Percentiles rank a stretch among this genome's conserved stretches.
These are phyloP conservation scores for Desmodesmus armatus DNA, from an alignment of 139 green algal species.

Conservation along the genomic window DNA sequence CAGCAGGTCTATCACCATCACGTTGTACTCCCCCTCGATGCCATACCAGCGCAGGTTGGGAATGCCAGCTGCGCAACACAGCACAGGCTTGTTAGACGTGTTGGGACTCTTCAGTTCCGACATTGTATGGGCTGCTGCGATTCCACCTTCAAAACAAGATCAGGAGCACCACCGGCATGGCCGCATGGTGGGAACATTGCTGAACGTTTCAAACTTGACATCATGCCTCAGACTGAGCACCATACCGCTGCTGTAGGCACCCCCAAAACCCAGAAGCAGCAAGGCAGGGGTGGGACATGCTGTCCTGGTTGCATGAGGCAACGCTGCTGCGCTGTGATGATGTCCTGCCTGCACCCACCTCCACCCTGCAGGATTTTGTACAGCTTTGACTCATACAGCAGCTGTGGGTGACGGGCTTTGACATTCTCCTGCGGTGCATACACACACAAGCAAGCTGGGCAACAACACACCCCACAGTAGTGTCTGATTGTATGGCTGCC, in stretches of 20 bases:
- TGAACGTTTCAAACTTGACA: too few relatives aligned
- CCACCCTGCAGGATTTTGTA: constrained; percentile 96
- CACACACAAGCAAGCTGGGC: too few relatives aligned
- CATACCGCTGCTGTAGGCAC: too few relatives aligned
- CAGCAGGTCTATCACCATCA: constrained; percentile 99
- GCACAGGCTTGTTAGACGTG: background rate
- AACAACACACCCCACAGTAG: too few relatives aligned
- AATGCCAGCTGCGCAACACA: constrained; percentile 88
- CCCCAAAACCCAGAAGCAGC: too few relatives aligned
- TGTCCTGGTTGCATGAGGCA: background rate
- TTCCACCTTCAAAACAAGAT: too few relatives aligned
- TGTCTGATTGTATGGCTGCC: too few relatives aligned
- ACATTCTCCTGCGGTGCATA: constrained; percentile 79
- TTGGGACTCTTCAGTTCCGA: background rate
- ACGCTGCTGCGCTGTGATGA: background rate
- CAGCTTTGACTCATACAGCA: constrained; percentile 95
- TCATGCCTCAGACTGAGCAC: too few relatives aligned
- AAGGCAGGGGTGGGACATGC: too few relatives aligned
- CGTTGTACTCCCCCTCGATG: constrained; percentile 99
- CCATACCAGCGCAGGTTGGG: constrained; percentile 99
- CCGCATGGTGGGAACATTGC: too few relatives aligned
- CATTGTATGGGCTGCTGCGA: too few relatives aligned
- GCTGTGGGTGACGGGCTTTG: constrained; percentile 92
- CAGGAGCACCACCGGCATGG: too few relatives aligned
- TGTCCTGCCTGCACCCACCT: constrained; percentile 63